Evolutionary conservation across 2,329 filamentous ascomycete genomes (phyloP).

Genomic region (Trichoderma oligosporum): DNA sequence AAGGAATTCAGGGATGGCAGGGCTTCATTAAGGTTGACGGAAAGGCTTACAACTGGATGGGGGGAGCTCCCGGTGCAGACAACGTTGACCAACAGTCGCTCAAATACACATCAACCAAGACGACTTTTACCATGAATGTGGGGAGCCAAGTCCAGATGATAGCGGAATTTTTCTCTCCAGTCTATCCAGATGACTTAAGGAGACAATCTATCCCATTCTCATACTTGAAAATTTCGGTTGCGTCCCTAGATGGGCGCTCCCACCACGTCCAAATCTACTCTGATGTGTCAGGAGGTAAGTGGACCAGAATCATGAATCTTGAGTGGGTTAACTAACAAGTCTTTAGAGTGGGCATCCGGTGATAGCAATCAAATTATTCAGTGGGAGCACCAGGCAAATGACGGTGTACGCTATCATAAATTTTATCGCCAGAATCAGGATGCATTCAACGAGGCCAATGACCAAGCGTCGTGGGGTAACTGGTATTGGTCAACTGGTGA

Average conservation of each 20-base stretch:
- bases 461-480: constrained; percentile 78
- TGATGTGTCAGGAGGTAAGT: constrained; percentile 54
- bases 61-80: constrained; percentile 46
- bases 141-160: constrained; percentile 59
- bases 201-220: constrained; percentile 68
- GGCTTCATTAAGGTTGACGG: constrained; percentile 68
- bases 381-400: constrained; percentile 56
- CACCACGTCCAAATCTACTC: constrained; percentile 69
- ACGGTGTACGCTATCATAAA: constrained; percentile 60
- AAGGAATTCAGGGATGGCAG: constrained; percentile 57
- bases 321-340: not conserved
- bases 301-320: not conserved
- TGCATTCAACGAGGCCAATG: constrained; percentile 62
- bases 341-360: constrained; percentile 66
- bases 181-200: constrained; percentile 62
- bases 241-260: constrained; percentile 56
- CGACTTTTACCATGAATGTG: constrained; percentile 65
- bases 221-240: constrained; percentile 62
- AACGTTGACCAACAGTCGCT: constrained; percentile 59
- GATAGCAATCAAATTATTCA: constrained; percentile 52
- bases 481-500: constrained; percentile 70
- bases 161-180: constrained; percentile 66
- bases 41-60: constrained; percentile 64
- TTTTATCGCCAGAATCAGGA: constrained; percentile 58
- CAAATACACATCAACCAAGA: constrained; percentile 69